Conservation (phyloP, 2,329 filamentous ascomycete genomes). For the Pseudogymnoascus sp. region DNA sequence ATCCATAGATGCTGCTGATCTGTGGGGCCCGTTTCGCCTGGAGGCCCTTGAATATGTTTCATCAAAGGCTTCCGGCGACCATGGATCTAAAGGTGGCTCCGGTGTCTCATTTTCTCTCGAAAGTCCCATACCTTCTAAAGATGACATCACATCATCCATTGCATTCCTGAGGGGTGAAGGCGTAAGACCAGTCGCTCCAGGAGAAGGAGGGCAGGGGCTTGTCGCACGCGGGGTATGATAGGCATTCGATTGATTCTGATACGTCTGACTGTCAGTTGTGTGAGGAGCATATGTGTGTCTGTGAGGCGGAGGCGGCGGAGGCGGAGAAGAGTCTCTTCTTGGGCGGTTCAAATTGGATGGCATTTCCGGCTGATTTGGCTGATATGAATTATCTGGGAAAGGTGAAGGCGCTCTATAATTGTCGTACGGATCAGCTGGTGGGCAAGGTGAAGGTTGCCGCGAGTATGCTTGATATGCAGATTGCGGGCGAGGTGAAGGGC, state of each 20-base stretch:
- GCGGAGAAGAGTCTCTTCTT: conserved; percentile 58
- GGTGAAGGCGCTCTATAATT: conserved; percentile 33
- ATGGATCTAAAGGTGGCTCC: conserved; percentile 61
- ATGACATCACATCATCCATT: conserved; percentile 98
- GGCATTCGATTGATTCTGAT: conserved; percentile 36
- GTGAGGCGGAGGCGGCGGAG: conserved; percentile 78
- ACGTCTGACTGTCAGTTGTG: conserved; percentile 28
- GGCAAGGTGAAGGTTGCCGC: conserved; percentile 25
- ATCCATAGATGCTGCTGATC: conserved; percentile 71
- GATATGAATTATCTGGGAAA: conserved; percentile 19
- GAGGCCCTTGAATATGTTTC: conserved; percentile 29
- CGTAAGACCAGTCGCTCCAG: conserved; percentile 62
- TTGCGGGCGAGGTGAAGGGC: conserved; percentile 27
- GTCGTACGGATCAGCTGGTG: conserved; percentile 34
- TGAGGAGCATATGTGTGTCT: conserved; percentile 49
- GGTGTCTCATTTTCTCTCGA: conserved; percentile 50
- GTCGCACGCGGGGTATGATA: conserved; percentile 51
- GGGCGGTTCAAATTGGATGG: conserved; percentile 32
- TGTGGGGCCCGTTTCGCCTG: conserved; percentile 31
- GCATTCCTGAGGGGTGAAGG: conserved; percentile 88
- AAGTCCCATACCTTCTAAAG: conserved; percentile 77
- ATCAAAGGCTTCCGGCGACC: conserved; percentile 86
- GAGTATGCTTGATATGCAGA: conserved; percentile 30
- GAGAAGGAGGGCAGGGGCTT: conserved; percentile 64
- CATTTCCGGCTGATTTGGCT: conserved; percentile 21